A percentile compares a stretch with the other conserved stretches of the same genome.
Evolutionary conservation across 495 filamentous ascomycete genomes (phyloP).

Genomic region (Penicillium ochrochloron): DNA sequence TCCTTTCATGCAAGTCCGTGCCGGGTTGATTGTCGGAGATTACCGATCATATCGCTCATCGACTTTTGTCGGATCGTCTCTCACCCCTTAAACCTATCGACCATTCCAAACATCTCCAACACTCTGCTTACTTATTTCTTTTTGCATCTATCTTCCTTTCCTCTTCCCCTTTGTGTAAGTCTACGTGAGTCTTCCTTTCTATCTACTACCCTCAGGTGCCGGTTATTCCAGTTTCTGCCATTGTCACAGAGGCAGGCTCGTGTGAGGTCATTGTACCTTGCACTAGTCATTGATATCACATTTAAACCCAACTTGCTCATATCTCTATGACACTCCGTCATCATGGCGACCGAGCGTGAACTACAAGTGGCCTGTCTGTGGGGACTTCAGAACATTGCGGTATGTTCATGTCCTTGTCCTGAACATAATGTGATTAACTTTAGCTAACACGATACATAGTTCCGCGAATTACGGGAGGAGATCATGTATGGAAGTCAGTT

Average conservation of each 20-base stretch:
- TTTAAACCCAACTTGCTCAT: neutral
- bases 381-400: neutral
- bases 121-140: neutral
- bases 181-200: neutral
- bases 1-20: neutral
- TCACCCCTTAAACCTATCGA: neutral
- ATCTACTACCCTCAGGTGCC: too few species aligned
- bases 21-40: neutral
- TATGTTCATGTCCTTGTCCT: neutral
- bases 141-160: neutral
- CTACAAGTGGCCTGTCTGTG: neutral
- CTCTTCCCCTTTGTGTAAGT: neutral
- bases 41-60: neutral
- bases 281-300: neutral
- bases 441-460: neutral
- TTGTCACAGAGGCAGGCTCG: too few species aligned
- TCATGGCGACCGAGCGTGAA: conserved; percentile 5
- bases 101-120: neutral
- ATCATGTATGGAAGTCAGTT: neutral
- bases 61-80: neutral
- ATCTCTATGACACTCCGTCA: neutral
- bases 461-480: neutral
- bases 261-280: neutral
- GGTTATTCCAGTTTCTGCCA: too few species aligned
- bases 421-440: neutral